Evolutionary conservation across 495 filamentous ascomycete genomes (phyloP), one percentile per base, ranked within the genome.

Genomic region (Apodospora peruviana): DNA sequence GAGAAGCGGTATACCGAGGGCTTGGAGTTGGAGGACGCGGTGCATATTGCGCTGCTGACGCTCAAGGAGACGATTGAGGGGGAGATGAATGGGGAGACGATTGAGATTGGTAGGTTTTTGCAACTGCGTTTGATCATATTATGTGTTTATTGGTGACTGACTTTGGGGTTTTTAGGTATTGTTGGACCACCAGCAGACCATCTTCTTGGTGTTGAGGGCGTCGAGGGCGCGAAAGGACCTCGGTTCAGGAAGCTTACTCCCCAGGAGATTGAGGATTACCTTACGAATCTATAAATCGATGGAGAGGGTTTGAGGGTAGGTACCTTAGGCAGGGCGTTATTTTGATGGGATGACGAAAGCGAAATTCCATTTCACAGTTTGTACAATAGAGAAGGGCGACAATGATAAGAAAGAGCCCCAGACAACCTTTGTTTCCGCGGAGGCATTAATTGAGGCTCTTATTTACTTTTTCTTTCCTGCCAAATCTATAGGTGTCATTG

Each of bases 61-160:
- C 72, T 99, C 66, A 99, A 99, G 78, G 93, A 99, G 79, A 95
- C 90, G 22, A 97, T 97, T 56, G 93, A 96, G 70, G 93, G 93
- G 20, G 93, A 98, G 73, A 96, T 97, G 93, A 97, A 88, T 61
- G 93, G 93, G 42, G 94, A 97, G 69, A 97, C 93, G 35, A 91
- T 99, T 57, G 93, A 99, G 76, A 96, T 99, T 60, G 91, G 91
- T 91, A 62, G 71, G 85, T 56, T 16, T 29, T 8, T 39, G 24
- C 24, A 17, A 34, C 35, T 0, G 38, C 11, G 19, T 41, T n/a
- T 24, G 18, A 12, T 40, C 32, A 12, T 37, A 29, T 1, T 50
- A 19, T 18, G 27, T 23, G 45, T 0, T 22, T 38, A 12, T 40
- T 62, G 40, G 67, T 78, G 66, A 79, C 65, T 50, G 40, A 53